Percentiles rank a stretch among this genome's conserved stretches.
Conservation (phyloP, 2,329 filamentous ascomycete genomes). For the Aspergillus amoenus region DNA sequence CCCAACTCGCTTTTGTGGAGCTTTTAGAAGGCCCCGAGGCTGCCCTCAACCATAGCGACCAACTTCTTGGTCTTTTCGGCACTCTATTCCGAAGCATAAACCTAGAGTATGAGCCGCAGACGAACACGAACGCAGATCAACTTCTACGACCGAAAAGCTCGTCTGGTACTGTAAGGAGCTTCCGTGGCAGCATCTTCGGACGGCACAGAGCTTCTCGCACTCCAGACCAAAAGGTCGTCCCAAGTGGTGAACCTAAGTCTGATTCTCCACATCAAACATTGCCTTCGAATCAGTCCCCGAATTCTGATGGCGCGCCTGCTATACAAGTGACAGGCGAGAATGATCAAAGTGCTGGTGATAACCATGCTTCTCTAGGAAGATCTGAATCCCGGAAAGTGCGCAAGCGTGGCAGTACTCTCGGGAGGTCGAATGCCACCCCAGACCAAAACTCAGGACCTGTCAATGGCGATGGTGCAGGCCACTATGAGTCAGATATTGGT, state of each 20-base stretch:
- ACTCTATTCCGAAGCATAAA: constrained; percentile 71
- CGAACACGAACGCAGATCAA: constrained; percentile 30
- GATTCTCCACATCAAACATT: constrained; percentile 19
- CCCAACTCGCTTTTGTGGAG: constrained; percentile 81
- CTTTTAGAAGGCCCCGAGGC: constrained; percentile 77
- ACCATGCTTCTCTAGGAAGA: constrained; percentile 26
- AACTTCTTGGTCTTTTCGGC: constrained; percentile 78
- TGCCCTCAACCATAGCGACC: constrained; percentile 84
- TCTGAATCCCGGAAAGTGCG: constrained; percentile 36
- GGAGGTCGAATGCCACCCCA: constrained; percentile 23
- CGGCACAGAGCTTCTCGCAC: constrained; percentile 50
- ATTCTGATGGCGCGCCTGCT: constrained; percentile 58
- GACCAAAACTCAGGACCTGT: constrained; percentile 23
- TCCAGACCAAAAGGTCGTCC: constrained; percentile 47
- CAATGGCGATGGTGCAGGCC: constrained; percentile 19
- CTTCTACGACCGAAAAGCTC: constrained; percentile 65
- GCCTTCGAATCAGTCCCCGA: constrained; percentile 6
- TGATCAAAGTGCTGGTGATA: constrained; percentile 26
- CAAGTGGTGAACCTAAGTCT: constrained; percentile 26
- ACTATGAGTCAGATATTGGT: background rate
- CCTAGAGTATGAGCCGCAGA: constrained; percentile 30
- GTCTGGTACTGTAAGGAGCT: constrained; percentile 67
- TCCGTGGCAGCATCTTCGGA: constrained; percentile 78
- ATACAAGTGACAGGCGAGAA: constrained; percentile 75
- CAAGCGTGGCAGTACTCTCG: constrained; percentile 33